Base-by-base conservation (phyloP, 1,139 yeast species). In the Yamadazyma jaroonii region DNA sequence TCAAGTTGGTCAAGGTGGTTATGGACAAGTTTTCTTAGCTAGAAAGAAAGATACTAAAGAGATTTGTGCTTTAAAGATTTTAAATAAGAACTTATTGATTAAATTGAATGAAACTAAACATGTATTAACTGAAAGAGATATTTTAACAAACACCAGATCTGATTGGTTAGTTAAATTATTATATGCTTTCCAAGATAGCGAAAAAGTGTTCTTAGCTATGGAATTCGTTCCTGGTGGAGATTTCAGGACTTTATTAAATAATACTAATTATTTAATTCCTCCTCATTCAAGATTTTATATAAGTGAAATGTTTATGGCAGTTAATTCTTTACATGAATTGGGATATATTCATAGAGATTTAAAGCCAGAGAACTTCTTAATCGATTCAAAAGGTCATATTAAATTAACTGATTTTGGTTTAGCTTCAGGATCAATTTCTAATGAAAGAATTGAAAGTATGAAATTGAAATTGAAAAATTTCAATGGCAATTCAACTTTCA, bases 171-270 rank as follows among this genome's bases (percentile, higher is more conserved):
- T 92, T 31, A 89, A 89, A 60, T 70, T 94, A 40, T 72, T 89
- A 42, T 94, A 94, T 59, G 96, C 98, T 3, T 94, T 94, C 65
- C 99, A 94, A 59, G 97, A 92, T 61, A 67, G 83, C 0, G 92
- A 85, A 44, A 86, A 86, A 58, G 87, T 94, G 29, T 94, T 87
- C 52, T 72, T 94, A 53, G 98, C 98, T 2, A 94, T 94, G 99
- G 98, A 94, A 59, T 94, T 87, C 61, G 98, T 94, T 8, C 97
- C 98, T 4, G 99, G 99, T 42, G 99, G 99, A 36, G 99, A 94
- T 59, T 94, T 88, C 67, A 81, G 99, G 57, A 94, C 98, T 1
- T 67, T 94, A 47, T 76, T 94, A 48, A 90, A 89, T 61, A 92
- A 90, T 57, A 90, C 97, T 5, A 96, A 96, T 25, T 86, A 86